phyloP scores from a whole-genome alignment of 169 alveolate genomes.

The Plasmodium ovale region DNA sequence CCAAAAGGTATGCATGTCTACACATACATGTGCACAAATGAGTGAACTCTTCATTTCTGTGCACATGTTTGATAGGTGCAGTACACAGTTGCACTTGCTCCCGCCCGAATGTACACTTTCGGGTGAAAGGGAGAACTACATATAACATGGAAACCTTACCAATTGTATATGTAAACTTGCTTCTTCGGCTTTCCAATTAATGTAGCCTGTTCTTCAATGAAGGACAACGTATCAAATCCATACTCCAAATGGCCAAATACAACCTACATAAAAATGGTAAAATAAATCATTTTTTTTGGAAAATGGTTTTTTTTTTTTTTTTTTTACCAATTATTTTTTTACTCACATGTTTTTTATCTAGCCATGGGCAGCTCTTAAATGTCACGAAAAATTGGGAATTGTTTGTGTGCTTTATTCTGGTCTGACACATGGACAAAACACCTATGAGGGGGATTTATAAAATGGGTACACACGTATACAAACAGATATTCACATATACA shows the following conservation, averaged over 20 bases:
- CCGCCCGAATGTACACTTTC: too few relatives aligned
- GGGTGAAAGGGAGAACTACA: background rate
- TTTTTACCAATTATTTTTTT: background rate
- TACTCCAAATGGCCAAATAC: constrained; percentile 88
- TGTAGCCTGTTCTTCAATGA: constrained; percentile 86
- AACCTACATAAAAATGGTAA: constrained; percentile 75
- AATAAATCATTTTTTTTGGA: background rate
- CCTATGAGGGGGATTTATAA: constrained; percentile 68
- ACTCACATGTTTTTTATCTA: constrained; percentile 93
- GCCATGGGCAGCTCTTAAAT: constrained; percentile 93
- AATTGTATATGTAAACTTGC: constrained; percentile 86
- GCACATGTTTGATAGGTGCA: background rate
- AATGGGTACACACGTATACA: constrained; percentile 32
- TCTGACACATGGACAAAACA: constrained; percentile 88
- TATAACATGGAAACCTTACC: constrained; percentile 73
- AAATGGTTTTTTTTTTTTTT: background rate
- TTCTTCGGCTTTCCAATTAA: constrained; percentile 84
- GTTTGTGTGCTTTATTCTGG: constrained; percentile 88
- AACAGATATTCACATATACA: background rate
- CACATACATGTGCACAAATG: background rate
- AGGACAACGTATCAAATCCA: constrained; percentile 86
- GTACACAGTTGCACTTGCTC: background rate
- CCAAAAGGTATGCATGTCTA: background rate
- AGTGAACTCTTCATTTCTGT: background rate
- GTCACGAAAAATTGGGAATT: constrained; percentile 94